Percentiles rank a stretch among this genome's conserved stretches.
Evolutionary conservation across 495 filamentous ascomycete genomes (phyloP).

Genomic region (Neurospora intermedia): DNA sequence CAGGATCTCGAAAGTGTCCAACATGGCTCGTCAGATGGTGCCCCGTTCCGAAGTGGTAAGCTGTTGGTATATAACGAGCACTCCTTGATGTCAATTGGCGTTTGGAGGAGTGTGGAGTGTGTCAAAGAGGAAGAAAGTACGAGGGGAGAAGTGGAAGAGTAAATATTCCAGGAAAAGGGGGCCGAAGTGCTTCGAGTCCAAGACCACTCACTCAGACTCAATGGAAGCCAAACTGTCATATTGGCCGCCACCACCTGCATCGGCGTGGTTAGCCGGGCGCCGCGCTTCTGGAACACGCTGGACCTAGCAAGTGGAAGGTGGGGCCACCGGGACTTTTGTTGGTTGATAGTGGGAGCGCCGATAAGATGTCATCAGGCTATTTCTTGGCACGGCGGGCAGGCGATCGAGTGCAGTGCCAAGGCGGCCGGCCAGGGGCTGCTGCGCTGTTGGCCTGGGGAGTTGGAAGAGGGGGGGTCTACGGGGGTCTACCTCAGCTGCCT

Average conservation of each 20-base stretch:
- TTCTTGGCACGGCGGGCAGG: not conserved
- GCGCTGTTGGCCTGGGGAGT: not conserved
- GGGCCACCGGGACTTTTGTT: not conserved
- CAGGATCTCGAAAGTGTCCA: slow-evolving; percentile 92
- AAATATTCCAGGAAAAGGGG: not conserved
- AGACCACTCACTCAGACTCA: not conserved
- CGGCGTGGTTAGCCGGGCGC: not conserved
- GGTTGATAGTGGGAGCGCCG: not conserved
- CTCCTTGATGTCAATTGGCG: not conserved
- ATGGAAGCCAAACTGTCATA: slow-evolving; percentile 6
- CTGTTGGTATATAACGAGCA: not conserved
- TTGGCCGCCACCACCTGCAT: not conserved
- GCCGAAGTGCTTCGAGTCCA: not conserved
- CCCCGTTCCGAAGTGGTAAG: not conserved
- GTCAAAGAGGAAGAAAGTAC: not conserved
- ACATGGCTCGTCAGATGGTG: slow-evolving; percentile 40
- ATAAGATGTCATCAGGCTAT: not conserved
- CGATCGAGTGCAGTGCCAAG: not conserved
- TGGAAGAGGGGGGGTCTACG: not conserved
- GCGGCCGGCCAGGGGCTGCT: not conserved
- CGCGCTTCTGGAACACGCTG: slow-evolving; percentile 6
- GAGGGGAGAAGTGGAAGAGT: not conserved
- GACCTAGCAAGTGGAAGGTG: not conserved
- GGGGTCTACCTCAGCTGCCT: not conserved
- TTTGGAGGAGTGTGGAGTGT: not conserved